Base-by-base conservation (phyloP, 768 basidiomycete species). In the Tulasnella sp. region DNA sequence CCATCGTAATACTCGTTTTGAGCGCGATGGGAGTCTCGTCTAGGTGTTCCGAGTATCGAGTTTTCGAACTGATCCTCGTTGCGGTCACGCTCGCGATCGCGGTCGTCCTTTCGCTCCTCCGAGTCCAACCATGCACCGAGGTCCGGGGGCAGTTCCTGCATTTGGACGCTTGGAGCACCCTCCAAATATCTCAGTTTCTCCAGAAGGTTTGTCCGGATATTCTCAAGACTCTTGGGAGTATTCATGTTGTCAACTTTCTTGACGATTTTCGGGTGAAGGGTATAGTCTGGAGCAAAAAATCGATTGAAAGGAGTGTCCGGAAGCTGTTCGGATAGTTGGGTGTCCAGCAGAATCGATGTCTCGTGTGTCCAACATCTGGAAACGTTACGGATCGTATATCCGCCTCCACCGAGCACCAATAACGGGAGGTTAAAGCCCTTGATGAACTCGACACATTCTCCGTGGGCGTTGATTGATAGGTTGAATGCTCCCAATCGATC, bases 301-400 rank as follows among this genome's bases (percentile, higher is more conserved):
- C 91, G 86, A 80, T 97, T 93, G 84, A 98, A 99, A 1, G 93
- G 89, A 0, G 95, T 98, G 31, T 85, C 84, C 0, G 97, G 97
- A 11, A 99, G 89, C 77, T 92, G 90, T 83, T 97, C 91, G 0
- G 95, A 91, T 37, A 99, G 88, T 45, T 87, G 83, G 0, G 91
- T 88, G 19, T 93, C 94, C 67, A 97, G 91, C 9, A 97, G 89
- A 0, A 99, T 92, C 15, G 94, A 91, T 0, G 97, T 99, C 83
- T 99, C 97, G 85, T 99, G 97, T 40, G 97, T 91, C 97, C 97
- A 99, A 82, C 97, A 99, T n/a, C 97, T 89, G 67, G 93, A 92
- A 79, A 99, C 97, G 81, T 97, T 97, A 81, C 95, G 93, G 82
- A 98, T 93, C 5, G 95, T 96, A 83, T 99, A 99, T 0, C 97